Conservation (phyloP, 352 stramenopile genomes). For the Globisporangium orthogonon region DNA sequence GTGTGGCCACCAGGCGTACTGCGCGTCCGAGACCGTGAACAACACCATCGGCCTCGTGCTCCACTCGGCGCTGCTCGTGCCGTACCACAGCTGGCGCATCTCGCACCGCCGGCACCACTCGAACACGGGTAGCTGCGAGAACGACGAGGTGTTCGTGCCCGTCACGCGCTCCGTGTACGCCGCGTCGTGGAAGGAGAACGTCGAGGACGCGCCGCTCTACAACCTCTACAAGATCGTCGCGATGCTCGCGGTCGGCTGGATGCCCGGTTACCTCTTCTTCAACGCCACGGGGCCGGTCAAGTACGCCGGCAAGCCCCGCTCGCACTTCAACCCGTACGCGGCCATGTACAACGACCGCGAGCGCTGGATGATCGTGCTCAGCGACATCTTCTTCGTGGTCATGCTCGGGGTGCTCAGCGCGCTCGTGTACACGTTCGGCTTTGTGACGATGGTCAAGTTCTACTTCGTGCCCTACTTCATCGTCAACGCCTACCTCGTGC, state of each 20-base stretch:
- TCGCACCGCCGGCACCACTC: constrained; percentile 96
- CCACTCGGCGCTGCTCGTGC: constrained; percentile 96
- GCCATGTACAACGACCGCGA: constrained; percentile 93
- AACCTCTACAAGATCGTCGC: constrained; percentile 92
- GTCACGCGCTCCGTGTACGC: constrained; percentile 66
- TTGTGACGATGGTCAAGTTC: constrained; percentile 86
- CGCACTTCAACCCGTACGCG: constrained; percentile 95
- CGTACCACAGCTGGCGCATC: constrained; percentile 98
- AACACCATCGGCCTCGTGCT: constrained; percentile 94
- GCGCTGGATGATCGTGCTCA: constrained; percentile 90
- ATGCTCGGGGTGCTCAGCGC: constrained; percentile 49
- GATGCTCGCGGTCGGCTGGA: constrained; percentile 94
- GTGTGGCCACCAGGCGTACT: constrained; percentile 97
- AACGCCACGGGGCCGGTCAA: constrained; percentile 91
- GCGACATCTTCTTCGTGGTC: constrained; percentile 84
- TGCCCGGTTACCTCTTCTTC: constrained; percentile 96
- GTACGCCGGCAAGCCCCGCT: constrained; percentile 79
- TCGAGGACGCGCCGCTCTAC: constrained; percentile 93
- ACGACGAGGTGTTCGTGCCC: constrained; percentile 97
- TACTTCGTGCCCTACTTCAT: constrained; percentile 96
- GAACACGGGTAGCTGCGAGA: constrained; percentile 91
- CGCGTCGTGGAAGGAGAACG: constrained; percentile 57
- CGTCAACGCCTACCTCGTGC: constrained; percentile 94
- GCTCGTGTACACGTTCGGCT: constrained; percentile 59
- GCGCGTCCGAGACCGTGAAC: constrained; percentile 91